Evolutionary conservation across 2,329 filamentous ascomycete genomes (phyloP).

Genomic region (Grosmannia clavigera): DNA sequence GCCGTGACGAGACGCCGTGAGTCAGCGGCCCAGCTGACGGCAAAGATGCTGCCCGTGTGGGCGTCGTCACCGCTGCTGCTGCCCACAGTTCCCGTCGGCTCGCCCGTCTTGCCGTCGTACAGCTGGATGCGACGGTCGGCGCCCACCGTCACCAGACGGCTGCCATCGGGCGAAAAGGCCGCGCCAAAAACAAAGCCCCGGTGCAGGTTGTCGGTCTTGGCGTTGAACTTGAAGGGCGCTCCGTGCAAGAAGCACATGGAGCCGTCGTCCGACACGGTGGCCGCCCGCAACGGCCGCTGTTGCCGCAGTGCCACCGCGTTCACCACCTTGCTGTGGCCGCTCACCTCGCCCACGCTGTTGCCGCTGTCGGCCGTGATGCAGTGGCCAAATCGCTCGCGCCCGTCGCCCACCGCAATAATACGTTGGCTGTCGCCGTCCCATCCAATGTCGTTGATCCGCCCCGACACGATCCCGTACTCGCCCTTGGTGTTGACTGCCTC

Average conservation of each 20-base stretch:
- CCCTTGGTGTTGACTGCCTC: constrained; percentile 78
- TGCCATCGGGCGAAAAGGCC: constrained; percentile 82
- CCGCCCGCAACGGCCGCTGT: constrained; percentile 80
- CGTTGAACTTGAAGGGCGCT: constrained; percentile 90
- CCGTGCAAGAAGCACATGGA: constrained; percentile 88
- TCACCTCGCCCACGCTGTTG: constrained; percentile 90
- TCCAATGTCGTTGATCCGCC: constrained; percentile 88
- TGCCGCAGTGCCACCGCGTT: constrained; percentile 85
- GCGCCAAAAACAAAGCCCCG: constrained; percentile 81
- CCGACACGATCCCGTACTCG: constrained; percentile 89
- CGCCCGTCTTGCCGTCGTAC: constrained; percentile 93
- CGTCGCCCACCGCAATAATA: constrained; percentile 90
- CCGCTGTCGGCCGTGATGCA: constrained; percentile 93
- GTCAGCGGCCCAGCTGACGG: constrained; percentile 79
- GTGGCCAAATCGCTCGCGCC: constrained; percentile 84
- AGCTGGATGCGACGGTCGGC: constrained; percentile 88
- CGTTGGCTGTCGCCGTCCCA: constrained; percentile 97
- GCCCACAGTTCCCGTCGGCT: constrained; percentile 63
- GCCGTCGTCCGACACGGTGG: constrained; percentile 82
- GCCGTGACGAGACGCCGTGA: constrained; percentile 80
- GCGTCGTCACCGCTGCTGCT: constrained; percentile 23
- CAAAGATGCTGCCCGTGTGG: constrained; percentile 88
- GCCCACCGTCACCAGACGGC: constrained; percentile 70
- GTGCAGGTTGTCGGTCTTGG: constrained; percentile 66
- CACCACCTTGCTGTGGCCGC: constrained; percentile 79